Evolutionary conservation across 352 stramenopile genomes (phyloP), one percentile per base, ranked within the genome.

Genomic region (Hyaloperonospora arabidopsidis): DNA sequence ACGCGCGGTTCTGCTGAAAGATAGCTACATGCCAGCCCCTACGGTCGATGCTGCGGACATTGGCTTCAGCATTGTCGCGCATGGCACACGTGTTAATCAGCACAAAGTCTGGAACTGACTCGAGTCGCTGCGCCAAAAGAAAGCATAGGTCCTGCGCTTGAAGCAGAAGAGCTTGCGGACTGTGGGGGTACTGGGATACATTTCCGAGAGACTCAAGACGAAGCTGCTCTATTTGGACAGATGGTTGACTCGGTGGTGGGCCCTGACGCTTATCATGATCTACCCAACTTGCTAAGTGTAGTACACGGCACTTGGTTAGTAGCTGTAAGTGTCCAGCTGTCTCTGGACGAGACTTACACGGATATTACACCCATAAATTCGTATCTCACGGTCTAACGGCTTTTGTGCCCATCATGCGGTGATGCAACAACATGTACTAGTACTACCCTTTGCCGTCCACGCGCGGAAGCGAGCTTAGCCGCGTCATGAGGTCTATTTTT

Each of bases 371-470:
- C n/a, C n/a, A 29, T 29, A 29, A 29, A 29, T 29, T 8, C 25
- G n/a, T n/a, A n/a, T n/a, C n/a, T n/a, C n/a, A n/a, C n/a, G n/a
- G n/a, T n/a, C n/a, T n/a, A n/a, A n/a, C n/a, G n/a, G n/a, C n/a
- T n/a, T 99, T 98, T 70, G 88, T 99, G 13, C 98, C 88, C 10
- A 98, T 99, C 65, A 98, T 99, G 95, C 79, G 97, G 41, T 97
- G 97, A 54, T 99, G 97, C 74, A 98, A 99, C 72, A 99, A 99
- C 71, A 98, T 98, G 87, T 99, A 97, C 75, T 97, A 85, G 15
- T 99, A 98, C 78, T 99, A 97, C 75, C 98, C 99, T 52, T 97
- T 99, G 52, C 97, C 97, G 0, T 99, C 99, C 71, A 99, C 97
- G 12, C 79, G 97, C 35, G 97, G 97, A 1, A 78, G 96, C 48